phyloP scores from a whole-genome alignment of 225 moss, liverwort and hornwort species.

The Rhytidiadelphus loreus region DNA sequence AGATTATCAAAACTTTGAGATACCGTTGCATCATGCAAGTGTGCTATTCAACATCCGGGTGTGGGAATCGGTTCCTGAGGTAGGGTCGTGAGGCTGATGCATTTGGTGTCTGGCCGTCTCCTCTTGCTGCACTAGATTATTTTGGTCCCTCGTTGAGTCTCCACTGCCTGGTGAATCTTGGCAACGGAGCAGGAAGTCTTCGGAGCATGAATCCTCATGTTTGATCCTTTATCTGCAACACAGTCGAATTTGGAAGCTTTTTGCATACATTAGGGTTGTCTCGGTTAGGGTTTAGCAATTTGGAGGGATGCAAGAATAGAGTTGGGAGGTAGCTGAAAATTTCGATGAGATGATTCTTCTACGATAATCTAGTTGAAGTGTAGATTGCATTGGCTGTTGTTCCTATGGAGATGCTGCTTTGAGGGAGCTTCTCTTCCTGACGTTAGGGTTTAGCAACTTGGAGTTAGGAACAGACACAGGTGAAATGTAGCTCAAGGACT shows the following conservation, averaged over 20 bases:
- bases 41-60: too few relatives aligned
- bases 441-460: not conserved
- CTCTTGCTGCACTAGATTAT: not conserved
- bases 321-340: not conserved
- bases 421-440: not conserved
- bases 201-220: not conserved
- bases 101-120: not conserved
- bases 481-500: not conserved
- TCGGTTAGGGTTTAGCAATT: not conserved
- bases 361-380: not conserved
- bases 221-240: not conserved
- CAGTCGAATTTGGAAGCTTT: not conserved
- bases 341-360: not conserved
- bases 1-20: too few relatives aligned
- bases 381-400: not conserved
- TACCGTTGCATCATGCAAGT: not conserved
- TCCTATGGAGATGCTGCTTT: not conserved
- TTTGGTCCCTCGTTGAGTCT: not conserved
- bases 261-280: not conserved
- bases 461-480: not conserved
- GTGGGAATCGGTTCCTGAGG: not conserved
- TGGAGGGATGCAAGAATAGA: too few relatives aligned
- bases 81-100: not conserved
- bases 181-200: not conserved
- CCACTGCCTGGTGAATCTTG: not conserved